Evolutionary conservation across 2,329 filamentous ascomycete species (phyloP).

Genomic region (Chaetomium sp.): DNA sequence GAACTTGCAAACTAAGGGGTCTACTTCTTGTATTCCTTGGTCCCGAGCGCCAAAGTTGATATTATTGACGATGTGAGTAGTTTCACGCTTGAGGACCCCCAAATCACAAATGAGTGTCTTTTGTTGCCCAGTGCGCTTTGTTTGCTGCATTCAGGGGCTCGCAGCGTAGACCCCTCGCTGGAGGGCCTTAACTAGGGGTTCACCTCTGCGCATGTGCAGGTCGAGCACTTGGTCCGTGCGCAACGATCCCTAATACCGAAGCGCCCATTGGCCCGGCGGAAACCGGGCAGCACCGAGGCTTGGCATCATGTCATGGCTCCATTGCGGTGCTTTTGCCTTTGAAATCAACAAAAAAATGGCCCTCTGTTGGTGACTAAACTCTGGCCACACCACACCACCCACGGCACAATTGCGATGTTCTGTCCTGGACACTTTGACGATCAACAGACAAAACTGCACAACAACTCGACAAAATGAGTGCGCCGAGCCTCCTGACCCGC

Average conservation of each 20-base stretch:
- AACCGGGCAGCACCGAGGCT: conserved; percentile 19
- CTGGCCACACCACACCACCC: neutral
- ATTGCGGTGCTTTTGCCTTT: conserved; percentile 6
- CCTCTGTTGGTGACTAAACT: neutral
- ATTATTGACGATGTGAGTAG: no score
- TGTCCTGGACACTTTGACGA: no score
- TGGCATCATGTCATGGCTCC: conserved; percentile 21
- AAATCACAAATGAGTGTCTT: no score
- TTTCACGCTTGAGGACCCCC: no score
- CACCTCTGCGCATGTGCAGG: no score
- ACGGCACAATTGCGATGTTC: neutral
- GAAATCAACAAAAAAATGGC: conserved; percentile 5
- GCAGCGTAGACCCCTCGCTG: no score
- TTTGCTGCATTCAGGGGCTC: no score
- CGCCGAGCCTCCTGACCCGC: conserved; percentile 30
- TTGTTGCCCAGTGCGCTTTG: no score
- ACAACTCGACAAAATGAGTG: conserved; percentile 35
- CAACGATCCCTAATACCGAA: conserved; percentile 19
- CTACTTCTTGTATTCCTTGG: no score
- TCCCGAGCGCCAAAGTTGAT: no score
- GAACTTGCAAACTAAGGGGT: no score
- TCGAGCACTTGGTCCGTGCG: neutral
- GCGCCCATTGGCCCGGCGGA: conserved; percentile 25
- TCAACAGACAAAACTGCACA: neutral
- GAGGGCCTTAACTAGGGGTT: no score